These are phyloP conservation scores for Aspergillus aculeatinus DNA, from an alignment of 2,329 filamentous ascomycete genomes.

Conservation along the genomic window DNA sequence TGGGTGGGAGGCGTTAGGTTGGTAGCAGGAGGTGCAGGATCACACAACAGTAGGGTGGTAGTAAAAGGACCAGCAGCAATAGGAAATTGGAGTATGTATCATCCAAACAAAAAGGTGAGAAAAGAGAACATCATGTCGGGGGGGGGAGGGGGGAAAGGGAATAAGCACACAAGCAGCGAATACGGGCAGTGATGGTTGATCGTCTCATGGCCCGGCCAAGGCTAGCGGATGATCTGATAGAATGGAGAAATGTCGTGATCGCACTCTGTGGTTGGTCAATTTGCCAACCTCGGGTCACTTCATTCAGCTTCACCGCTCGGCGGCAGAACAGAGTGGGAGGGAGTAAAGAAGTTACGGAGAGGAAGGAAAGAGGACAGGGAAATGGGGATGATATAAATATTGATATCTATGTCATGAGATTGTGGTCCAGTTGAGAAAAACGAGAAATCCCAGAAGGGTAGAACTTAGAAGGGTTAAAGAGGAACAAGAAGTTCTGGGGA, in stretches of 20 bases:
- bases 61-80: slow-evolving; percentile 4
- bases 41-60: slow-evolving; percentile 6
- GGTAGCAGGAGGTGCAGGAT: neutral
- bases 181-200: slow-evolving; percentile 15
- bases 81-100: slow-evolving; percentile 12
- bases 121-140: slow-evolving; percentile 8
- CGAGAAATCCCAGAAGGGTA: neutral
- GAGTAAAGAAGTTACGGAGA: no score
- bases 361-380: neutral
- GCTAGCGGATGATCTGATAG: slow-evolving; percentile 43
- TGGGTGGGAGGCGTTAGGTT: neutral
- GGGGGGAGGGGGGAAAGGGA: neutral
- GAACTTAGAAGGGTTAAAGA: no score
- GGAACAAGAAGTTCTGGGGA: neutral
- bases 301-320: slow-evolving; percentile 23
- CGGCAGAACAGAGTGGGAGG: neutral
- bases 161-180: slow-evolving; percentile 5
- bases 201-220: slow-evolving; percentile 23
- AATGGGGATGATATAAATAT: neutral
- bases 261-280: slow-evolving; percentile 31
- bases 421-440: neutral
- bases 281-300: slow-evolving; percentile 9
- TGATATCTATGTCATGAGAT: neutral
- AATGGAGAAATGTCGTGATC: slow-evolving; percentile 48
- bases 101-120: slow-evolving; percentile 9